A percentile compares a stretch with the other conserved stretches of the same genome.
These are phyloP conservation scores for Malassezia obtusa DNA, from an alignment of 1,284 basidiomycete genomes.

Conservation along the genomic window DNA sequence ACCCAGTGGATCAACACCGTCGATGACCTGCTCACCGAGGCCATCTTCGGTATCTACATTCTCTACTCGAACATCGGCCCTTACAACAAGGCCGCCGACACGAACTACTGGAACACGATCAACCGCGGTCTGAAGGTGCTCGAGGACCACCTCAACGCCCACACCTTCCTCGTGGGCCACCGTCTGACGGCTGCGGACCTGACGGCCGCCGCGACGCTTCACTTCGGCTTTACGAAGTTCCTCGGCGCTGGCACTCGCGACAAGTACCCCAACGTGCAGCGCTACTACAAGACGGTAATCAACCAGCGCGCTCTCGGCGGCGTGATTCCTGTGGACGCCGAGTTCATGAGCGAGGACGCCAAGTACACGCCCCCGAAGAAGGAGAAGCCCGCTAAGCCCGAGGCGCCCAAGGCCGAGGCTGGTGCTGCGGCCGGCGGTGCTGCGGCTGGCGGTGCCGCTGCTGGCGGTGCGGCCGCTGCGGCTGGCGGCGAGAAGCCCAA, in stretches of 20 bases:
- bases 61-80: slow-evolving; percentile 25
- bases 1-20: slow-evolving; percentile 62
- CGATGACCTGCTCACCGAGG: slow-evolving; percentile 54
- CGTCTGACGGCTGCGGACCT: slow-evolving; percentile 89
- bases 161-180: slow-evolving; percentile 85
- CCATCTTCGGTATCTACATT: slow-evolving; percentile 29
- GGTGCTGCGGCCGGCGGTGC: slow-evolving; percentile 34
- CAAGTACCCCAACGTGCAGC: slow-evolving; percentile 61
- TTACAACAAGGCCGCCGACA: slow-evolving; percentile 53
- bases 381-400: slow-evolving; percentile 48
- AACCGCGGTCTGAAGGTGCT: slow-evolving; percentile 58
- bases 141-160: slow-evolving; percentile 63
- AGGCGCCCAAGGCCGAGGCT: slow-evolving; percentile 47
- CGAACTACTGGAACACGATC: slow-evolving; percentile 52
- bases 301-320: slow-evolving; percentile 56
- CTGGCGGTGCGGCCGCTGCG: slow-evolving; percentile 54
- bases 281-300: slow-evolving; percentile 61
- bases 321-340: slow-evolving; percentile 48
- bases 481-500: slow-evolving; percentile 56
- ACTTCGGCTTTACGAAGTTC: slow-evolving; percentile 18
- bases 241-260: slow-evolving; percentile 36
- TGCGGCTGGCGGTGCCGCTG: slow-evolving; percentile 43
- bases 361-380: slow-evolving; percentile 64
- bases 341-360: slow-evolving; percentile 63
- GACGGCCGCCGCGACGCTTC: slow-evolving; percentile 54